These are phyloP conservation scores for Delphinella strobiligena DNA, from an alignment of 2,329 filamentous ascomycete species.

Conservation along the genomic window DNA sequence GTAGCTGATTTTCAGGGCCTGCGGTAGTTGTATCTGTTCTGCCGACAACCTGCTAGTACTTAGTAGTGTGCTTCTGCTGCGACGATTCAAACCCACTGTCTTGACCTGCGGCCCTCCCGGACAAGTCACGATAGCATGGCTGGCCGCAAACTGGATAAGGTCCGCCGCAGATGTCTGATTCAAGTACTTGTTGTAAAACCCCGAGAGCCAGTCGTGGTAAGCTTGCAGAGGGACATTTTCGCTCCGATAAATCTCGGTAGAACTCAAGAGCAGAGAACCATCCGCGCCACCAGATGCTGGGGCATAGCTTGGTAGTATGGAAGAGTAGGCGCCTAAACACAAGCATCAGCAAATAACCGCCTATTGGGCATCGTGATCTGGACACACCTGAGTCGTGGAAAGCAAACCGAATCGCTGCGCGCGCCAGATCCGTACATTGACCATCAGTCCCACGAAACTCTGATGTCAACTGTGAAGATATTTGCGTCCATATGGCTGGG, in stretches of 20 bases:
- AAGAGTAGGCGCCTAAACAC: slow-evolving; percentile 11
- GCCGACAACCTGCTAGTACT: slow-evolving; percentile 30
- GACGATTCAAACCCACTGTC: slow-evolving; percentile 6
- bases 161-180: slow-evolving; percentile 39
- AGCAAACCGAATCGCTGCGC: slow-evolving; percentile 22
- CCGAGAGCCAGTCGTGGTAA: slow-evolving; percentile 29
- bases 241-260: slow-evolving; percentile 26
- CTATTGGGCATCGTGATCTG: slow-evolving; percentile 8
- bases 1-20: slow-evolving; percentile 22
- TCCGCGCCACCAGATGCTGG: slow-evolving; percentile 33
- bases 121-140: slow-evolving; percentile 35
- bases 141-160: slow-evolving; percentile 35
- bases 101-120: slow-evolving; percentile 40
- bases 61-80: neutral
- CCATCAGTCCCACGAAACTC: slow-evolving; percentile 16
- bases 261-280: slow-evolving; percentile 31
- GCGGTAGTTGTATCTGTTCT: slow-evolving; percentile 25
- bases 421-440: slow-evolving; percentile 20
- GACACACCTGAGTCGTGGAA: slow-evolving; percentile 31
- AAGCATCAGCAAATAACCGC: neutral
- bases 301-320: slow-evolving; percentile 12
- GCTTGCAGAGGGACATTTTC: slow-evolving; percentile 22
- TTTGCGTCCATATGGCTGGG: slow-evolving; percentile 18
- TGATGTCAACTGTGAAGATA: slow-evolving; percentile 19
- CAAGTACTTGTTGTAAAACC: slow-evolving; percentile 19